Percentiles rank a stretch among this genome's conserved stretches.
phyloP scores from a whole-genome alignment of 1,284 basidiomycete genomes.

The Tilletia caries region DNA sequence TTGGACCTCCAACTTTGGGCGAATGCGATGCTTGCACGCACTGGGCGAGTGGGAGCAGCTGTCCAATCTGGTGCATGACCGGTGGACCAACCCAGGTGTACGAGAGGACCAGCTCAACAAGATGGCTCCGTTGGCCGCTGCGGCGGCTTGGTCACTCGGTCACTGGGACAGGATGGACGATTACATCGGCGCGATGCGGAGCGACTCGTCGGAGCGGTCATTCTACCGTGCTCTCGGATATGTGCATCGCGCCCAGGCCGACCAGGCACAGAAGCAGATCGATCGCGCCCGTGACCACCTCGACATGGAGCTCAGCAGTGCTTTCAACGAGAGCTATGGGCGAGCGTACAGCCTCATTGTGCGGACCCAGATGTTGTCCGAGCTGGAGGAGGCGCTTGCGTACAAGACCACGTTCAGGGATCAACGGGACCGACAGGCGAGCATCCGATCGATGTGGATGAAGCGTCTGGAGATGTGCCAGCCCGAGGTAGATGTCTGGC shows the following conservation, averaged over 20 bases:
- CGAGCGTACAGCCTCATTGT: slow-evolving; percentile 93
- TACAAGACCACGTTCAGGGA: slow-evolving; percentile 70
- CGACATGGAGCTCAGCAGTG: slow-evolving; percentile 84
- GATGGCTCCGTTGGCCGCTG: slow-evolving; percentile 94
- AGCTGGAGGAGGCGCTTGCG: slow-evolving; percentile 93
- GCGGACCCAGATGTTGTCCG: slow-evolving; percentile 95
- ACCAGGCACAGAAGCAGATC: slow-evolving; percentile 83
- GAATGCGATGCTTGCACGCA: slow-evolving; percentile 94
- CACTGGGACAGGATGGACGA: slow-evolving; percentile 99
- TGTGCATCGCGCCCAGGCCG: slow-evolving; percentile 93
- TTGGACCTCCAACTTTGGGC: slow-evolving; percentile 70
- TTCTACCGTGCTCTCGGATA: slow-evolving; percentile 95
- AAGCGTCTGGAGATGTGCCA: slow-evolving; percentile 87
- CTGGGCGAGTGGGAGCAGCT: slow-evolving; percentile 96
- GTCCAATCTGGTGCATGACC: slow-evolving; percentile 78
- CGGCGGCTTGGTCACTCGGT: slow-evolving; percentile 91
- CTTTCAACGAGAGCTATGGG: slow-evolving; percentile 93
- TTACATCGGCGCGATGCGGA: slow-evolving; percentile 89
- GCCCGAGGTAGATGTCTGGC: slow-evolving; percentile 98
- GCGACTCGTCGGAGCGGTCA: slow-evolving; percentile 86
- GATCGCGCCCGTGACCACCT: slow-evolving; percentile 89
- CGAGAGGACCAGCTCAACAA: slow-evolving; percentile 78
- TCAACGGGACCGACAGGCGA: slow-evolving; percentile 72
- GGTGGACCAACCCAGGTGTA: slow-evolving; percentile 71
- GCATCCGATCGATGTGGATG: slow-evolving; percentile 46